A percentile compares a stretch with the other conserved stretches of the same genome.
These are phyloP conservation scores for Beauveria sp. DNA, from an alignment of 2,329 filamentous ascomycete species.

Conservation along the genomic window DNA sequence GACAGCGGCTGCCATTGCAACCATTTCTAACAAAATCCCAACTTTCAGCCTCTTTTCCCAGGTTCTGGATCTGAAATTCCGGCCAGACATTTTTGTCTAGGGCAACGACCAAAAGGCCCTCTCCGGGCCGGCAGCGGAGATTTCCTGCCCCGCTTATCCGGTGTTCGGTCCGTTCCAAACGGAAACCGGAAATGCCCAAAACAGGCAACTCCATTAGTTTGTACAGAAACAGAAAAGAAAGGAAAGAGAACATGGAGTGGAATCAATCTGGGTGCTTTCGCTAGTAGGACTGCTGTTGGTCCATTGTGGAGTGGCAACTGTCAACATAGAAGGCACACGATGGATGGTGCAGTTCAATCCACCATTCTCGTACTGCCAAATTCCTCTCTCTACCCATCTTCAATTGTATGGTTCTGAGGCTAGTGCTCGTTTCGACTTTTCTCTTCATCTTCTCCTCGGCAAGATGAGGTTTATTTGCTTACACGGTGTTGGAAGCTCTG, in stretches of 20 bases:
- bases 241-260: background rate
- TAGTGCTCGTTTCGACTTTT: background rate
- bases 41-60: background rate
- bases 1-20: background rate
- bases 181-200: background rate
- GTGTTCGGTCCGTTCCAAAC: background rate
- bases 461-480: conserved; percentile 6
- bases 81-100: background rate
- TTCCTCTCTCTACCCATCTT: background rate
- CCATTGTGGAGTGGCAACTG: background rate
- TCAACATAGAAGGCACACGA: background rate
- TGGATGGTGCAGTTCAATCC: background rate
- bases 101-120: background rate
- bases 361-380: background rate
- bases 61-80: background rate
- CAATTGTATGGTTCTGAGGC: background rate
- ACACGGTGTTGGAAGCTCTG: conserved; percentile 8
- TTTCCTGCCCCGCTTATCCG: background rate
- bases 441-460: background rate
- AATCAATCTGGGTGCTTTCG: background rate
- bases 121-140: background rate
- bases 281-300: background rate
- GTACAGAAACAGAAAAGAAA: background rate
- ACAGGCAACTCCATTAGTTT: background rate
- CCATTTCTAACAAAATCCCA: background rate